These are phyloP conservation scores for Sophora flavescens DNA, from an alignment of 306 rosid species.

Conservation along the genomic window DNA sequence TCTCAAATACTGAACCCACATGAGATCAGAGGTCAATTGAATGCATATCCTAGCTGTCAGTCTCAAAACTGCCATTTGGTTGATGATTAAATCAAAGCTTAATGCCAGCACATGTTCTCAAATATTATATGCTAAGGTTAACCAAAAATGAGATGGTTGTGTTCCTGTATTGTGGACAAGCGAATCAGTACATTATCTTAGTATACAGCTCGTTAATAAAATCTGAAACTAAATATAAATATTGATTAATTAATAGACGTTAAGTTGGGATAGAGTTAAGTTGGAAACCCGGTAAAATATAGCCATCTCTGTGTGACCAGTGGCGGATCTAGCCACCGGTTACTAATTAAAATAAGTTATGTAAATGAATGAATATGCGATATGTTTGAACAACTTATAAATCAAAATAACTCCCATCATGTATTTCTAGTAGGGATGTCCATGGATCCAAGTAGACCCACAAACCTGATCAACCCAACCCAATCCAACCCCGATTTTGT, in stretches of 20 bases:
- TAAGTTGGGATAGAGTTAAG: too few relatives aligned
- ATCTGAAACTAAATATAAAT: slow-evolving; percentile 3
- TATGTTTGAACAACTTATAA: too few relatives aligned
- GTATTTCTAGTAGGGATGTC: too few relatives aligned
- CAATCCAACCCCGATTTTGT: too few relatives aligned
- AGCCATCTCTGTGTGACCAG: too few relatives aligned
- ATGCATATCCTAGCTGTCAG: slow-evolving; percentile 25
- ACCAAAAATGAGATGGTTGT: neutral
- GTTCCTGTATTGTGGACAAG: slow-evolving; percentile 20
- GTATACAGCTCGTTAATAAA: neutral
- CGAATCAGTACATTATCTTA: neutral
- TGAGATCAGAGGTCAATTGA: slow-evolving; percentile 6
- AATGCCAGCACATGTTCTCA: slow-evolving; percentile 1
- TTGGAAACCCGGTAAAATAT: slow-evolving; percentile 30
- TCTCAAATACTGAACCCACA: slow-evolving; percentile 2
- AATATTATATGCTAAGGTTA: neutral
- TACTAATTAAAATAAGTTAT: too few relatives aligned
- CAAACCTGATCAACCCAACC: too few relatives aligned
- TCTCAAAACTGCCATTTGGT: slow-evolving; percentile 6
- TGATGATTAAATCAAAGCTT: slow-evolving; percentile 28
- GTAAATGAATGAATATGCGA: too few relatives aligned
- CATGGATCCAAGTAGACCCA: too few relatives aligned
- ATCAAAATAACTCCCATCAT: too few relatives aligned
- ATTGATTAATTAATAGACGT: slow-evolving; percentile 14
- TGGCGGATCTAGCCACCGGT: too few relatives aligned